Evolutionary conservation across 371 early-diverging fungal species (phyloP).

Genomic region (Coemansia sp.): DNA sequence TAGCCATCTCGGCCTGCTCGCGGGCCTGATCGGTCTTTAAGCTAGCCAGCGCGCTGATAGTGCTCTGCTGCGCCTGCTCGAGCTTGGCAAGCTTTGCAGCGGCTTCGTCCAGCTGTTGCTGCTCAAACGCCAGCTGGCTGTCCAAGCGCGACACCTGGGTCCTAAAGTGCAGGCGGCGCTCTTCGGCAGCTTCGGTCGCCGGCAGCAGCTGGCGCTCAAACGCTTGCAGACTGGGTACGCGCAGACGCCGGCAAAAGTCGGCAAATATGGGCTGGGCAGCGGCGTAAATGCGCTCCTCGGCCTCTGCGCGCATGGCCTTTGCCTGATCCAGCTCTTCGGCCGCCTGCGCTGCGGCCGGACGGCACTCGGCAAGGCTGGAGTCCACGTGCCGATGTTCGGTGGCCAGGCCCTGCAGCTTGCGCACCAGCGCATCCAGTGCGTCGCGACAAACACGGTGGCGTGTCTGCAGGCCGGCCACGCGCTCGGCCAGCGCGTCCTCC

Average conservation of each 20-base stretch:
- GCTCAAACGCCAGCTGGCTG: constrained; percentile 77
- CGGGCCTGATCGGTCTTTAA: constrained; percentile 52
- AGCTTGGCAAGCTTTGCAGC: constrained; percentile 57
- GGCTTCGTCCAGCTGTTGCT: constrained; percentile 67
- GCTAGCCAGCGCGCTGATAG: constrained; percentile 12
- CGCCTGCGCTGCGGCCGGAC: constrained; percentile 46
- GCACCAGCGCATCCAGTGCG: constrained; percentile 55
- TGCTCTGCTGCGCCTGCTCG: constrained; percentile 51
- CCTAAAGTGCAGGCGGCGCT: constrained; percentile 70
- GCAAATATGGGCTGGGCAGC: constrained; percentile 77
- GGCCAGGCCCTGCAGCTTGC: constrained; percentile 54
- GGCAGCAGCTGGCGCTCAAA: constrained; percentile 77
- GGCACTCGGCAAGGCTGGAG: constrained; percentile 45
- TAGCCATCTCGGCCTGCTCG: constrained; percentile 33
- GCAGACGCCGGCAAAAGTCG: constrained; percentile 70
- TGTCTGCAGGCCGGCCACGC: constrained; percentile 62
- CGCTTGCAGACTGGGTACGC: constrained; percentile 76
- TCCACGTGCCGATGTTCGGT: constrained; percentile 47
- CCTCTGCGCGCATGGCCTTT: constrained; percentile 9
- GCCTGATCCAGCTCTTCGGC: constrained; percentile 32
- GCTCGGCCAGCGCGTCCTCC: constrained; percentile 62
- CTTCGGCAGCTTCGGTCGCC: constrained; percentile 66
- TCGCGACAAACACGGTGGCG: constrained; percentile 61
- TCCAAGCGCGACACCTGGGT: constrained; percentile 74
- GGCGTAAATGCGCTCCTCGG: constrained; percentile 58